Evolutionary conservation across 768 basidiomycete genomes (phyloP).

Genomic region (Infundibulicybe gibba): DNA sequence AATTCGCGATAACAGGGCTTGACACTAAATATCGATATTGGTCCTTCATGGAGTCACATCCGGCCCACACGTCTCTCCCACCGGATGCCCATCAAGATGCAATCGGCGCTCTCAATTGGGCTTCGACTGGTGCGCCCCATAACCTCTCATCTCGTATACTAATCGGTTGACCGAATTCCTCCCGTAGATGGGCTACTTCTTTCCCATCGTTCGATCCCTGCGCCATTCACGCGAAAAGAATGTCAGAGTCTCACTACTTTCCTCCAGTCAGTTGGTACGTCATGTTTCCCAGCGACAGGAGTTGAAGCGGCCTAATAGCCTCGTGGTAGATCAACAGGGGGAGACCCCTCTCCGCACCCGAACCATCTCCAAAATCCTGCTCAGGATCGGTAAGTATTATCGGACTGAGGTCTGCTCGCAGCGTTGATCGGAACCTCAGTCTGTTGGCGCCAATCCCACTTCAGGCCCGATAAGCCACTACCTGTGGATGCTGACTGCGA

Average conservation of each 20-base stretch:
- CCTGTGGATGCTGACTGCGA: conserved; percentile 43
- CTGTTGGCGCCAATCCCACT: conserved; percentile 63
- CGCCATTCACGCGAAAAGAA: conserved; percentile 52
- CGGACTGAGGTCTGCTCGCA: background rate
- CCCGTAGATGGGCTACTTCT: conserved; percentile 64
- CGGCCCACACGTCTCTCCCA: conserved; percentile 54
- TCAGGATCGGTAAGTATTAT: conserved; percentile 58
- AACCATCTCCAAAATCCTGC: conserved; percentile 62
- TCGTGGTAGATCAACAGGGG: conserved; percentile 20
- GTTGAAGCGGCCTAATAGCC: too few species aligned
- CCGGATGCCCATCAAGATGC: conserved; percentile 61
- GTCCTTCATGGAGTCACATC: conserved; percentile 38
- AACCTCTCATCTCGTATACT: background rate
- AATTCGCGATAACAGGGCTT: conserved; percentile 40
- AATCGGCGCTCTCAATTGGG: conserved; percentile 75
- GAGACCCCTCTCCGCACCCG: conserved; percentile 54
- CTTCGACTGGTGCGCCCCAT: conserved; percentile 57
- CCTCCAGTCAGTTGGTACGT: conserved; percentile 37
- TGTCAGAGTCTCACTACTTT: conserved; percentile 70
- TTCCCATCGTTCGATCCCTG: conserved; percentile 47
- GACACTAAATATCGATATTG: conserved; percentile 81
- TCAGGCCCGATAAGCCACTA: conserved; percentile 65
- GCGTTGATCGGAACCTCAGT: conserved; percentile 33
- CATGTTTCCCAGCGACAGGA: background rate
- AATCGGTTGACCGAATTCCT: background rate